Base-by-base conservation (phyloP, 108 stramenopile genomes). In the Nitzschia sp. region DNA sequence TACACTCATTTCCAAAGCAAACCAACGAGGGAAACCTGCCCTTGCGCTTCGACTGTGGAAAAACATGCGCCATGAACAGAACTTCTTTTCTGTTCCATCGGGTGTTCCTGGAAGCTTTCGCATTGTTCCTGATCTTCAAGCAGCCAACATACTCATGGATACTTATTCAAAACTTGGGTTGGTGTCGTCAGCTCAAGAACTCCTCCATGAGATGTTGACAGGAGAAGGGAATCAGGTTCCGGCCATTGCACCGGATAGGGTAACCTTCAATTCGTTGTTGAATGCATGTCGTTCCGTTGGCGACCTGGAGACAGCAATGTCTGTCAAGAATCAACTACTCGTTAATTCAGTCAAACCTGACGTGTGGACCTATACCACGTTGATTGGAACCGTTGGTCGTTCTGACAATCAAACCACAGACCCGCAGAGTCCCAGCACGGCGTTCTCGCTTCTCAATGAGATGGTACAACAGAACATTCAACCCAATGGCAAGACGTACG, bases 111-210 rank as follows among this genome's bases (percentile, higher is more conserved):
- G 66, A 62, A 53, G 40, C 65, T 10, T 44, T 14, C 44, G 62
- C 9, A 82, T 80, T 17, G 67, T 90, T 24, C 90, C 90, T 1
- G 90, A 91, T 74, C 87, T 90, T 10, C 86, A 85, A 54, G 84
- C 89, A 53, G 85, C 84, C 72, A 95, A 95, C 54, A 92, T 89
- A 50, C 71, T 92, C 14, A 90, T 95, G 94, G 92, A 95, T 71
- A 81, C 77, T 19, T 91, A 87, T 70, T 86, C 91, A 7, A 95
- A 92, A 67, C 54, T 89, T 22, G 86, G 81, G 9, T 82, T 92
- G 69, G 40, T 84, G 9, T 54, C 57, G 21, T 58, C 58, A 41
- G 91, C 88, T 14, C 65, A 83, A 64, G 73, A 83, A 17, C 67
- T 95, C 12, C 57, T 92, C 24, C 53, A 81, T 25, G 83, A 91